Conservation (phyloP, 345 rosid species). For the Streptanthus diversifolius region DNA sequence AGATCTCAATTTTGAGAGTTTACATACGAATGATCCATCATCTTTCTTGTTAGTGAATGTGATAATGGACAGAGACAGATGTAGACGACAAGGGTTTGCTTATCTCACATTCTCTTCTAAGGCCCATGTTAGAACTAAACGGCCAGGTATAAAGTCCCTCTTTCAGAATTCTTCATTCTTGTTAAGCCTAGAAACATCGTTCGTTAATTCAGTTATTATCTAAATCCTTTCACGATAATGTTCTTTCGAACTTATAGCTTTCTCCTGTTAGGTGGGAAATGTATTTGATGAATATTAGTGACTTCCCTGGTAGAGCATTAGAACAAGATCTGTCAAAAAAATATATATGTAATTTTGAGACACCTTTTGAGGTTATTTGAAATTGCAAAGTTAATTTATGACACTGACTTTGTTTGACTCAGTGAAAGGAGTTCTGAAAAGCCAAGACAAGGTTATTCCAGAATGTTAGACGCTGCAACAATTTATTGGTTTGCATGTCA, state of each 20-base stretch:
- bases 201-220: neutral
- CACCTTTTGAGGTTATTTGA: neutral
- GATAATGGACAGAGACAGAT: conserved; percentile 36
- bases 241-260: neutral
- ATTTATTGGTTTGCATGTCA: neutral
- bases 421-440: neutral
- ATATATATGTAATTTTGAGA: neutral
- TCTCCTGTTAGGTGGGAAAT: neutral
- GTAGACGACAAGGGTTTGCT: conserved; percentile 56
- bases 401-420: neutral
- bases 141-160: conserved; percentile 68
- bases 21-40: too few species aligned
- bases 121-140: conserved; percentile 48
- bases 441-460: neutral
- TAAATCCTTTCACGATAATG: neutral
- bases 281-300: neutral
- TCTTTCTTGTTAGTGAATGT: too few species aligned
- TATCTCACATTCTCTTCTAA: conserved; percentile 49
- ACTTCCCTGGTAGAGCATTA: neutral
- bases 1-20: too few species aligned
- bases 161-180: too few species aligned
- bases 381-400: too few species aligned
- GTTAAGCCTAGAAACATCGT: neutral
- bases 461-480: neutral
- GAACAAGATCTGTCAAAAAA: neutral